Conservation (phyloP, 352 stramenopile species). For the Pythium sukuiense region DNA sequence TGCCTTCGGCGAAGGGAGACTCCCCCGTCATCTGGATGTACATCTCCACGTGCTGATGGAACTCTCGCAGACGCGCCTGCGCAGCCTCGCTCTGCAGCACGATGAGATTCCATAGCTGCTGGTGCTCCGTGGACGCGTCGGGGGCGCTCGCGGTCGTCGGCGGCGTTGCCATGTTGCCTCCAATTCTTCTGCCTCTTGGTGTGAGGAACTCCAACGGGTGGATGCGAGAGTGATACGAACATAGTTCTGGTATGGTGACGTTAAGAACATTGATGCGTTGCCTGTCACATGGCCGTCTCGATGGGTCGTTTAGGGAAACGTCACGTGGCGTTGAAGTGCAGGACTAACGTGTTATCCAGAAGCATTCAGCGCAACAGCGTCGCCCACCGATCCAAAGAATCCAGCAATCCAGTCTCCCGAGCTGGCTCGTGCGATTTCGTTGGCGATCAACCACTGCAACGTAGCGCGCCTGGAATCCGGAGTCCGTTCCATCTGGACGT, state of each 20-base stretch:
- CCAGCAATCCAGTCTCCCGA: background rate
- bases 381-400: background rate
- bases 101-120: slow-evolving; percentile 52
- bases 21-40: slow-evolving; percentile 57
- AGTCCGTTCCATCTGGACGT: slow-evolving; percentile 1
- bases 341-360: slow-evolving; percentile 2
- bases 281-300: slow-evolving; percentile 1
- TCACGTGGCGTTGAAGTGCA: slow-evolving; percentile 1
- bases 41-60: slow-evolving; percentile 67
- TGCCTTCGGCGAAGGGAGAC: slow-evolving; percentile 42
- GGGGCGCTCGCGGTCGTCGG: background rate
- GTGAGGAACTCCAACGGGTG: too few relatives aligned
- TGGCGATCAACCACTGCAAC: background rate
- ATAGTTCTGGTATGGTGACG: background rate
- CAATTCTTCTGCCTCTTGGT: background rate
- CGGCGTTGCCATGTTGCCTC: background rate
- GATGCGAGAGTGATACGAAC: background rate
- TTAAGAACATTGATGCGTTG: background rate
- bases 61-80: slow-evolving; percentile 43
- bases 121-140: slow-evolving; percentile 10
- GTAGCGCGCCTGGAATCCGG: background rate
- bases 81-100: slow-evolving; percentile 58
- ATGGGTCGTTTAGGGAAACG: background rate
- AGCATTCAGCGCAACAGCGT: background rate
- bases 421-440: slow-evolving; percentile 3